Conservation (phyloP, 2,329 filamentous ascomycete genomes). For the Dissoconium aciculare region DNA sequence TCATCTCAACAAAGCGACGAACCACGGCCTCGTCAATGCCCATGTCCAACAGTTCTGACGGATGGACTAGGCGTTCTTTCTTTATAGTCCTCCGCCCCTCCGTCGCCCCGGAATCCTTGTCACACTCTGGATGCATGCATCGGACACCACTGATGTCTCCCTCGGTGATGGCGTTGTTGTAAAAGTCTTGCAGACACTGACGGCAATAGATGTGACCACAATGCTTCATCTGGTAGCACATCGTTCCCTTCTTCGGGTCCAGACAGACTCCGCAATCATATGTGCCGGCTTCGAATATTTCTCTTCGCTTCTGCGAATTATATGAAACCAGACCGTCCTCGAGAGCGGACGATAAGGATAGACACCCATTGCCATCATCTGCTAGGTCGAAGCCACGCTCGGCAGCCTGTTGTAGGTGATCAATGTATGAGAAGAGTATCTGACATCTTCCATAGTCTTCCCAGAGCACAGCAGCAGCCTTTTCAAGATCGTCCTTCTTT, state of each 20-base stretch:
- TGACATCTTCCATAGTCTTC: slow-evolving; percentile 43
- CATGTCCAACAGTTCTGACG: slow-evolving; percentile 56
- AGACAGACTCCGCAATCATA: slow-evolving; percentile 82
- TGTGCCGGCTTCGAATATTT: slow-evolving; percentile 66
- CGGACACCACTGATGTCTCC: slow-evolving; percentile 67
- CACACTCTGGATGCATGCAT: slow-evolving; percentile 68
- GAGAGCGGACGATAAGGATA: slow-evolving; percentile 35
- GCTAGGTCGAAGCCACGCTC: slow-evolving; percentile 40
- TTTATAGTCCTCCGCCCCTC: slow-evolving; percentile 23
- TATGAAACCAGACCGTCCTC: slow-evolving; percentile 64
- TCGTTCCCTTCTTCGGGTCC: slow-evolving; percentile 77
- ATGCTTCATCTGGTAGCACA: slow-evolving; percentile 64
- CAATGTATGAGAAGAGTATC: slow-evolving; percentile 46
- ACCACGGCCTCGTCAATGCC: slow-evolving; percentile 48
- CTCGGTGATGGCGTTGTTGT: slow-evolving; percentile 72
- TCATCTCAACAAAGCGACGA: slow-evolving; percentile 73
- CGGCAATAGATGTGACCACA: slow-evolving; percentile 88
- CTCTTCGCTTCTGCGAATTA: slow-evolving; percentile 57
- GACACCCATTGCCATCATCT: slow-evolving; percentile 24
- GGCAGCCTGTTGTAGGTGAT: slow-evolving; percentile 43
- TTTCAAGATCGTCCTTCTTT: slow-evolving; percentile 31
- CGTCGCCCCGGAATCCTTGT: slow-evolving; percentile 37
- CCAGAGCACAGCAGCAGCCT: slow-evolving; percentile 39
- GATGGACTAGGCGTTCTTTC: slow-evolving; percentile 56
- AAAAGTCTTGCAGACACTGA: slow-evolving; percentile 77